phyloP scores from a whole-genome alignment of 495 filamentous ascomycete species.

The Aspergillus baeticus region DNA sequence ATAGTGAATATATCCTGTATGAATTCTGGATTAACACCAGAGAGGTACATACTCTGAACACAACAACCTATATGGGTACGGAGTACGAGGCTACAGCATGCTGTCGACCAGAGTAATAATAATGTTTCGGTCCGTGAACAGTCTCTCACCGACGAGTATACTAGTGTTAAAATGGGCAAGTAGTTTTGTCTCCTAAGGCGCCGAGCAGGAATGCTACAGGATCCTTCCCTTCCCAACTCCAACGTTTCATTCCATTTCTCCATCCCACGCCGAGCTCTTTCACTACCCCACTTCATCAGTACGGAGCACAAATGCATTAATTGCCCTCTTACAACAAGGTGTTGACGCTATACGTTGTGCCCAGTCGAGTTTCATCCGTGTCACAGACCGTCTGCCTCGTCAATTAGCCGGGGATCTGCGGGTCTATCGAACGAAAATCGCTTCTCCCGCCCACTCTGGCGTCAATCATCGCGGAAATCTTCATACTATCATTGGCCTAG shows the following conservation, averaged over 20 bases:
- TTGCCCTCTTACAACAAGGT: neutral
- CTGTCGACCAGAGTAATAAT: neutral
- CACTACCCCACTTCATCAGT: neutral
- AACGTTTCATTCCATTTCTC: neutral
- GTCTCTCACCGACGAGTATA: neutral
- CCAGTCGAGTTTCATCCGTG: neutral
- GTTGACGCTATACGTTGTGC: neutral
- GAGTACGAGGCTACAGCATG: too few species aligned
- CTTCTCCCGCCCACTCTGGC: neutral
- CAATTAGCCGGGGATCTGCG: slow-evolving; percentile 1
- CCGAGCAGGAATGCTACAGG: neutral
- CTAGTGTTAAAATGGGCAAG: too few species aligned
- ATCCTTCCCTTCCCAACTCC: neutral
- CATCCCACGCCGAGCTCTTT: slow-evolving; percentile 3
- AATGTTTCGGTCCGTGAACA: too few species aligned
- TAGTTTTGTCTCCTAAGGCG: neutral
- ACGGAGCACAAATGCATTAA: too few species aligned
- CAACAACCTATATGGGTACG: too few species aligned
- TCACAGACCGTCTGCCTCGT: neutral
- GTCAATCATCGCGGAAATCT: neutral
- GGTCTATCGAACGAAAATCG: slow-evolving; percentile 8
- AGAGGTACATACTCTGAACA: too few species aligned
- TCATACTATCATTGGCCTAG: neutral
- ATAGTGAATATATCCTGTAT: slow-evolving; percentile 8
- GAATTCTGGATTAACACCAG: too few species aligned